Evolutionary conservation across 768 basidiomycete species (phyloP), one percentile per base, ranked within the genome.

Genomic region (Myochromella boudieri): DNA sequence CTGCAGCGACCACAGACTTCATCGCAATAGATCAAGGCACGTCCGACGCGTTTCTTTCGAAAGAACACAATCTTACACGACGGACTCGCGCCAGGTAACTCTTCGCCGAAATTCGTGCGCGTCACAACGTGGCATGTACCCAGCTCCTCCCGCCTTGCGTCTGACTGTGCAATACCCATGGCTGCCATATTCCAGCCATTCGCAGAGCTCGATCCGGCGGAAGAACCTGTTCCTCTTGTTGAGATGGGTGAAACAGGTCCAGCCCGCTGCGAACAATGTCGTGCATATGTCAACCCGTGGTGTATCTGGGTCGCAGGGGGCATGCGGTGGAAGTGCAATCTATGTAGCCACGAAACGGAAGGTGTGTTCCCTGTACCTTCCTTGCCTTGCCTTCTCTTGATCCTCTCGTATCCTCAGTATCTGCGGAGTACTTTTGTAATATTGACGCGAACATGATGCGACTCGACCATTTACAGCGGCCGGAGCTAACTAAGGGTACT

Each of bases 201-300:
- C 60, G 90, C 89, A 0, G 84, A 87, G 31, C 75, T 82, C n/a
- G 83, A 84, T 53, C 71, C 82, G 3, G 75, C 81, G 37, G 91
- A 97, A 65, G 89, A 93, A 33, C 76, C 82, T 0, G 68, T 97
- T 10, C 91, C 93, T 0, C 54, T 91, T 4, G 82, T 97, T 3
- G 81, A 89, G 44, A 78, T 82, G 25, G 85, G 84, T 4, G 71
- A 74, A 20, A 61, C 64, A 1, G 94, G 93, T 10, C 97, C 95
- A 10, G 78, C 87, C 18, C 78, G 97, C 25, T 99, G 97, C 58
- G 78, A 74, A 36, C 73, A 78, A 26, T 99, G 97, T 65, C 77
- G 91, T 54, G 91, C 77, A 0, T 99, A 98, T 64, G 75, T 99
- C 56, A 98, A 97, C 60, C 88, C 94, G 0, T 98, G 93, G 93